Conservation (phyloP, 2,329 filamentous ascomycete genomes). For the Neocucurbitaria cava region DNA sequence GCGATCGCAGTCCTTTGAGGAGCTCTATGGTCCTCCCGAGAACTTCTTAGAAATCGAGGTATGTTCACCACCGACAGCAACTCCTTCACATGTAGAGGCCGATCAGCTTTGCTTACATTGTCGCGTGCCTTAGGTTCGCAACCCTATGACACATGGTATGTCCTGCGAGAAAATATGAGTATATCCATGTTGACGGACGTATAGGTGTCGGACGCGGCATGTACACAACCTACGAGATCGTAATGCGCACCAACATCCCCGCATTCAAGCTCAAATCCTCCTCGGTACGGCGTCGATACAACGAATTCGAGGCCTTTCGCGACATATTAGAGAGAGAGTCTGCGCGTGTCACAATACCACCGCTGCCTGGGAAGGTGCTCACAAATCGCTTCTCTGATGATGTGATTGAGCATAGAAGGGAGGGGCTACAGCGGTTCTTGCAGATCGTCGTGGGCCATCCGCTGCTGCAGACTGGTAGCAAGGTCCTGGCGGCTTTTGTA, state of each 20-base stretch:
- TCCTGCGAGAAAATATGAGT: background rate
- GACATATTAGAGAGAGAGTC: constrained; percentile 97
- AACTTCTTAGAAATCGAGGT: constrained; percentile 99
- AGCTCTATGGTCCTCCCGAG: constrained; percentile 97
- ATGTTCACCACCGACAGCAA: constrained; percentile 15
- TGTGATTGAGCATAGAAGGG: constrained; percentile 92
- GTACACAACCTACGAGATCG: constrained; percentile 99
- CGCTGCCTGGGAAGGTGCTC: constrained; percentile 95
- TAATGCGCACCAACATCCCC: constrained; percentile 97
- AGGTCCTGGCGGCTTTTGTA: constrained; percentile 94
- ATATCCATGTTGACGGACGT: constrained; percentile 58
- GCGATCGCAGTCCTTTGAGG: constrained; percentile 94
- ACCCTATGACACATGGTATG: constrained; percentile 62
- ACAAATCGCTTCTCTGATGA: constrained; percentile 98
- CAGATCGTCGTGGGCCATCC: constrained; percentile 98
- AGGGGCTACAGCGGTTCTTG: constrained; percentile 92
- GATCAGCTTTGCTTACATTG: constrained; percentile 30
- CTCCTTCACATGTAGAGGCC: constrained; percentile 7
- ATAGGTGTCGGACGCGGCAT: constrained; percentile 93
- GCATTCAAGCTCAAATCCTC: constrained; percentile 92
- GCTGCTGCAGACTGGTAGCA: constrained; percentile 94
- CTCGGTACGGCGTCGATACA: constrained; percentile 90
- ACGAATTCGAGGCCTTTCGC: constrained; percentile 98
- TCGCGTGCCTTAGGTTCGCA: constrained; percentile 73
- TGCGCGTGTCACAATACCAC: constrained; percentile 92